These are phyloP conservation scores for Cordyceps farinosa DNA, from an alignment of 2,329 filamentous ascomycete species.

Conservation along the genomic window DNA sequence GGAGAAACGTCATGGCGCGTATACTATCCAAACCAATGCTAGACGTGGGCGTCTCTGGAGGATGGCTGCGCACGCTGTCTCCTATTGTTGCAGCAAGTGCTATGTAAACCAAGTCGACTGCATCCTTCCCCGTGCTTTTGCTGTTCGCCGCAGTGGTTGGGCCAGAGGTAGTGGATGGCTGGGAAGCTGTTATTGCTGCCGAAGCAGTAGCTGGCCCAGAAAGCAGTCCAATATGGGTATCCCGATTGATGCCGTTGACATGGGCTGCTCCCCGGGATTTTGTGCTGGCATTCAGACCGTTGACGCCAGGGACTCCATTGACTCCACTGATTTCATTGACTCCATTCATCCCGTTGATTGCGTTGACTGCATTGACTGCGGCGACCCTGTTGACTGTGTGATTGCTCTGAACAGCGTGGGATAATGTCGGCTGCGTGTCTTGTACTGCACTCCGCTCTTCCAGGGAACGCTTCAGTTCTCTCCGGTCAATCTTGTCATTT, in stretches of 20 bases:
- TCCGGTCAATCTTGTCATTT: constrained; percentile 12
- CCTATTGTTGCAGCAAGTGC: neutral
- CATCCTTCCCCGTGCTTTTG: neutral
- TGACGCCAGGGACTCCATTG: too few relatives aligned
- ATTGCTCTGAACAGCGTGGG: neutral
- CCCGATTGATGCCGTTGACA: neutral
- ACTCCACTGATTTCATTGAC: neutral
- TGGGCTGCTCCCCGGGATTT: neutral
- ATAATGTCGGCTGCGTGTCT: neutral
- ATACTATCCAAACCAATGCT: constrained; percentile 8
- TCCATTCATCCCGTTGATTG: neutral
- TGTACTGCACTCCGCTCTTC: neutral
- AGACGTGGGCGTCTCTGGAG: neutral
- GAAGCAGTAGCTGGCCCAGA: neutral
- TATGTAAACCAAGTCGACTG: neutral
- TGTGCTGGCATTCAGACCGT: neutral
- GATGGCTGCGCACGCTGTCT: neutral
- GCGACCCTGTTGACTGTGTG: neutral
- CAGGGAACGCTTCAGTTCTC: neutral
- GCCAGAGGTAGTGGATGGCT: neutral
- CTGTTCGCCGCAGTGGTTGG: too few relatives aligned
- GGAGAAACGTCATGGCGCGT: constrained; percentile 8
- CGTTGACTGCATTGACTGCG: too few relatives aligned
- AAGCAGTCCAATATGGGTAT: neutral
- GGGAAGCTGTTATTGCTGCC: neutral